These are phyloP conservation scores for Solanum etuberosum DNA, from an alignment of 257 asterid species.

Conservation along the genomic window DNA sequence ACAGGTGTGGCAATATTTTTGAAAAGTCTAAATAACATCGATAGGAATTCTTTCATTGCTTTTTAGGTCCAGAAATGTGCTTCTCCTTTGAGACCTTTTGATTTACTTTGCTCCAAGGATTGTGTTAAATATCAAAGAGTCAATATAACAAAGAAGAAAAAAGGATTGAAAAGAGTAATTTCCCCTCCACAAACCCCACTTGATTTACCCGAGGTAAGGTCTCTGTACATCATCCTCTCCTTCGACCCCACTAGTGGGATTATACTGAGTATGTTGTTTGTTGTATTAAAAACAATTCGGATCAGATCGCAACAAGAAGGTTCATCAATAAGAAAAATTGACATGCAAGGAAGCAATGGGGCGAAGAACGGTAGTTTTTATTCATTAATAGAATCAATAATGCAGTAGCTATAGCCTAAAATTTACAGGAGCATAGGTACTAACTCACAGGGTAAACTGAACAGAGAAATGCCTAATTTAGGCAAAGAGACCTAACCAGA, in stretches of 20 bases:
- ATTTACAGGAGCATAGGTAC: neutral
- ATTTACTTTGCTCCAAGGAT: neutral
- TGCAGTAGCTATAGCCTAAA: neutral
- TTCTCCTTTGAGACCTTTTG: neutral
- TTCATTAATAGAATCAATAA: neutral
- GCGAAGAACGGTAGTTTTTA: neutral
- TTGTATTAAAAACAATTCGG: neutral
- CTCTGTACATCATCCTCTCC: neutral
- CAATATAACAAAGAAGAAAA: neutral
- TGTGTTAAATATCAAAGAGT: neutral
- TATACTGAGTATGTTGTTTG: neutral
- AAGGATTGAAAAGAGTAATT: neutral
- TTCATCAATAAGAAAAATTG: neutral
- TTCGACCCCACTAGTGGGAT: neutral
- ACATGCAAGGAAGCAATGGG: neutral
- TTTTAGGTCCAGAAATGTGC: neutral
- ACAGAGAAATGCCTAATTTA: neutral
- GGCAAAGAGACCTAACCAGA: neutral
- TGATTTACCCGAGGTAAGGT: too few relatives aligned
- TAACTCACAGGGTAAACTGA: neutral
- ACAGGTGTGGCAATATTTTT: neutral
- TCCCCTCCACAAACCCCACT: neutral
- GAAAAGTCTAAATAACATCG: neutral
- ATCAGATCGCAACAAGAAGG: neutral
- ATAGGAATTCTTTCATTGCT: neutral